Conservation (phyloP, 306 rosid genomes). For the Prunus mume region DNA sequence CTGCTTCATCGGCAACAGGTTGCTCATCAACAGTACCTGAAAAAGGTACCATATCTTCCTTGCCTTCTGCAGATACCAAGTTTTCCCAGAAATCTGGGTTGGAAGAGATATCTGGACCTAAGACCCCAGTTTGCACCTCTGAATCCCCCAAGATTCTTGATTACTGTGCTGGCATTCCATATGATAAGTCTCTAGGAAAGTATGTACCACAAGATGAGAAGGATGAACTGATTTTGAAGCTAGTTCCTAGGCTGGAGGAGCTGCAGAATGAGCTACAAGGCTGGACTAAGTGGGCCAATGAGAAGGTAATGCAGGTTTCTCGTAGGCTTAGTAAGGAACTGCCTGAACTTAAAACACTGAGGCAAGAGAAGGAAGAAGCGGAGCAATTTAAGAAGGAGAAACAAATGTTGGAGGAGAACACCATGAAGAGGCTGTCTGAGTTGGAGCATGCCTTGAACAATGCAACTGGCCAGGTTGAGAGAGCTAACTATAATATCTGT, state of each 20-base stretch:
- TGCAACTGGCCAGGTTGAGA: slow-evolving; percentile 38
- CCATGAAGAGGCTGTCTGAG: slow-evolving; percentile 51
- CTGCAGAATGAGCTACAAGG: slow-evolving; percentile 44
- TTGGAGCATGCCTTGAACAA: slow-evolving; percentile 53
- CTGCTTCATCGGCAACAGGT: slow-evolving; percentile 25
- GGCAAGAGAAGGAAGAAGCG: slow-evolving; percentile 44
- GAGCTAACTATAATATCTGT: slow-evolving; percentile 28
- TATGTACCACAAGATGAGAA: slow-evolving; percentile 44
- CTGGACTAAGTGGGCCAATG: slow-evolving; percentile 57
- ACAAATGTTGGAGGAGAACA: slow-evolving; percentile 44
- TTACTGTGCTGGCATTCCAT: slow-evolving; percentile 48
- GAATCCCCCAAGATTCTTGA: slow-evolving; percentile 26
- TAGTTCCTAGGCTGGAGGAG: slow-evolving; percentile 39
- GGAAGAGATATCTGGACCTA: slow-evolving; percentile 16
- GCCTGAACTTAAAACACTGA: slow-evolving; percentile 46
- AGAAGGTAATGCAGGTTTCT: slow-evolving; percentile 65
- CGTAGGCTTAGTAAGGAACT: slow-evolving; percentile 41
- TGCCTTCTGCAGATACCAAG: slow-evolving; percentile 13
- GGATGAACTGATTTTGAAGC: slow-evolving; percentile 46
- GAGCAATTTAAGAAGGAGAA: slow-evolving; percentile 35
- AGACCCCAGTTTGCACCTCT: slow-evolving; percentile 16
- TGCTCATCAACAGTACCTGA: slow-evolving; percentile 28
- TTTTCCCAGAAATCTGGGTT: slow-evolving; percentile 6
- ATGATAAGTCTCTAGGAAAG: slow-evolving; percentile 39
- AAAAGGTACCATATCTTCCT: slow-evolving; percentile 27